A percentile compares a stretch with the other conserved stretches of the same genome.
Evolutionary conservation across 1,139 yeast genomes (phyloP).

Genomic region (Candida buenavistaensis): DNA sequence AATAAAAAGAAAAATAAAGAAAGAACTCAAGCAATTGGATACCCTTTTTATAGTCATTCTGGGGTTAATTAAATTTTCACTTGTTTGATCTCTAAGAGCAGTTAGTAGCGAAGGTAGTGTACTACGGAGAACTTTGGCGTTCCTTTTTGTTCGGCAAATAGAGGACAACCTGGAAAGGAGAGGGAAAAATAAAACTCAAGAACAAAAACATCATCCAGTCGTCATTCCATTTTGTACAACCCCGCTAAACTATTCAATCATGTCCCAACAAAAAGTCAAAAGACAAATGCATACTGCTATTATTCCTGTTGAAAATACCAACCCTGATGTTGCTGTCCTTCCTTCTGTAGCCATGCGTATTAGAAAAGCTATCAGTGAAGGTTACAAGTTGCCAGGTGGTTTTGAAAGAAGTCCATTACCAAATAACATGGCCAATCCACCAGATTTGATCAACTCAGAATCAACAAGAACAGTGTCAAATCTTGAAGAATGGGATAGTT

Average conservation of each 20-base stretch:
- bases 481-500: conserved; percentile 18
- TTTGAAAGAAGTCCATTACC: conserved; percentile 55
- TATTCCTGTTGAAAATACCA: conserved; percentile 5
- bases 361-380: conserved; percentile 65
- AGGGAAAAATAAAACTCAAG: not conserved
- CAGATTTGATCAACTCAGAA: conserved; percentile 36
- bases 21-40: not conserved
- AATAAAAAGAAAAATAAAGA: not conserved
- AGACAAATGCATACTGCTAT: conserved; percentile 14
- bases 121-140: no score
- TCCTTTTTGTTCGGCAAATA: conserved; percentile 2
- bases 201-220: not conserved
- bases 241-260: conserved; percentile 2
- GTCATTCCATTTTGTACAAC: conserved; percentile 6
- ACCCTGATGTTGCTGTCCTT: conserved; percentile 24
- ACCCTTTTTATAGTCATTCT: not conserved
- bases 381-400: conserved; percentile 37
- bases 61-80: conserved; percentile 1
- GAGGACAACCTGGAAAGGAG: not conserved
- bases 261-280: conserved; percentile 12
- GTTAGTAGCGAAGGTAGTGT: conserved; percentile 4
- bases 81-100: conserved; percentile 6
- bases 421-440: conserved; percentile 36
- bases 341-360: conserved; percentile 70
- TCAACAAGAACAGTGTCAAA: conserved; percentile 34